Evolutionary conservation across 2,329 filamentous ascomycete genomes (phyloP).

Genomic region (Exutisphaerella laricina): DNA sequence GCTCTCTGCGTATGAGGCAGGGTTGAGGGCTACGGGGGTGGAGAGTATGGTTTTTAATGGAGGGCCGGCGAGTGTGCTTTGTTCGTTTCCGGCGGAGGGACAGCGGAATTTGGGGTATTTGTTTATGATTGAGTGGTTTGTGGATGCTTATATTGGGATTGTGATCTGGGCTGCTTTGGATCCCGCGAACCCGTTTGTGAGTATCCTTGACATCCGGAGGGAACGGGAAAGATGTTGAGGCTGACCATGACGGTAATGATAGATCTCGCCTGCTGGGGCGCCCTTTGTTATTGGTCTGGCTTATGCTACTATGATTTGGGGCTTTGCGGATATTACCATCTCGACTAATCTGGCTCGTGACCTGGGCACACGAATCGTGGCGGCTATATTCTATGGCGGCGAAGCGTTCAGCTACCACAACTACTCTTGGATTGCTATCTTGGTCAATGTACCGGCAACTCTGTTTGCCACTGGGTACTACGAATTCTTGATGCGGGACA

Average conservation of each 20-base stretch:
- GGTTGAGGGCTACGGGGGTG: slow-evolving; percentile 35
- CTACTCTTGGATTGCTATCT: slow-evolving; percentile 50
- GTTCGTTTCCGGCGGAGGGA: slow-evolving; percentile 46
- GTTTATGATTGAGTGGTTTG: slow-evolving; percentile 56
- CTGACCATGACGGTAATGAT: background rate
- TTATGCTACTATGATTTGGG: slow-evolving; percentile 50
- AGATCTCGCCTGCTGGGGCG: slow-evolving; percentile 40
- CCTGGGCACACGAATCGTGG: slow-evolving; percentile 54
- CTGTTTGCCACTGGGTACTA: slow-evolving; percentile 52
- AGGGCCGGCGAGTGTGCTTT: slow-evolving; percentile 52
- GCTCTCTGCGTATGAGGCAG: slow-evolving; percentile 39
- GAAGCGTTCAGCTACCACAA: slow-evolving; percentile 45
- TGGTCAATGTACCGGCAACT: slow-evolving; percentile 54
- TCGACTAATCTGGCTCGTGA: slow-evolving; percentile 55
- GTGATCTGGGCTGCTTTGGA: slow-evolving; percentile 56
- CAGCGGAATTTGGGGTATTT: slow-evolving; percentile 53
- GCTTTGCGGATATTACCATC: slow-evolving; percentile 52
- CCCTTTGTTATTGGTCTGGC: slow-evolving; percentile 54
- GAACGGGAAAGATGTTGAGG: background rate
- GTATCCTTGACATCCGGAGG: background rate
- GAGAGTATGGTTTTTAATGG: slow-evolving; percentile 41
- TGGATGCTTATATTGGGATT: slow-evolving; percentile 52
- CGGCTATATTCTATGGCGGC: slow-evolving; percentile 52
- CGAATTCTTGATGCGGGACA: slow-evolving; percentile 51
- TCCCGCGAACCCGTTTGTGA: slow-evolving; percentile 52